Percentiles rank a stretch among this genome's conserved stretches.
phyloP scores from a whole-genome alignment of 768 basidiomycete genomes.

The Lyophyllum atratum region DNA sequence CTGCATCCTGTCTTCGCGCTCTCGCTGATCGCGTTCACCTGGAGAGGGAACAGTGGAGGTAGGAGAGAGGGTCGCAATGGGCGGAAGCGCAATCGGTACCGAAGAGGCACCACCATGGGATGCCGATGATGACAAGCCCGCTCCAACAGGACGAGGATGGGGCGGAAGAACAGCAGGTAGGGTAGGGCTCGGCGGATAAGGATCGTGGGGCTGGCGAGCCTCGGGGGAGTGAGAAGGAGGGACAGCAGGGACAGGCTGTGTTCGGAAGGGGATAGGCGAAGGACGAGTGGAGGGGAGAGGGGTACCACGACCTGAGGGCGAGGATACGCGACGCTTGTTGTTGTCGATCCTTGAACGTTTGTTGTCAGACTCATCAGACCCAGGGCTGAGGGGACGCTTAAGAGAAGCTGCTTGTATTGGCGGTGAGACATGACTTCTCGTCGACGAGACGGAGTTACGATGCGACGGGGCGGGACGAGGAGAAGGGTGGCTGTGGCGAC shows the following conservation, averaged over 20 bases:
- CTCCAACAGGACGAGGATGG: conserved; percentile 73
- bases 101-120: conserved; percentile 35
- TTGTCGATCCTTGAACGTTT: conserved; percentile 69
- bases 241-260: conserved; percentile 47
- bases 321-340: conserved; percentile 51
- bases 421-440: conserved; percentile 65
- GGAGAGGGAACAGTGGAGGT: conserved; percentile 59
- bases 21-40: conserved; percentile 40
- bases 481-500: conserved; percentile 52
- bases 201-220: conserved; percentile 49
- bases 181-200: conserved; percentile 54
- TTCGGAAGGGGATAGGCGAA: conserved; percentile 74
- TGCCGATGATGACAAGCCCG: conserved; percentile 36
- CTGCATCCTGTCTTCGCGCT: conserved; percentile 56
- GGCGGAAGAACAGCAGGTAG: conserved; percentile 67
- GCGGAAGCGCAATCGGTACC: conserved; percentile 58
- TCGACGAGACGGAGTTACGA: conserved; percentile 69
- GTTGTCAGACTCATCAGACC: conserved; percentile 54
- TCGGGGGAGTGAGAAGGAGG: conserved; percentile 69
- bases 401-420: conserved; percentile 45
- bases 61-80: conserved; percentile 70
- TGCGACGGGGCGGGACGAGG: conserved; percentile 53
- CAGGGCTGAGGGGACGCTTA: conserved; percentile 73
- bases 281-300: conserved; percentile 64
- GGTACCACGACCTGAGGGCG: conserved; percentile 49